These are phyloP conservation scores for Phlebopus sp. DNA, from an alignment of 1,284 basidiomycete species.

Conservation along the genomic window DNA sequence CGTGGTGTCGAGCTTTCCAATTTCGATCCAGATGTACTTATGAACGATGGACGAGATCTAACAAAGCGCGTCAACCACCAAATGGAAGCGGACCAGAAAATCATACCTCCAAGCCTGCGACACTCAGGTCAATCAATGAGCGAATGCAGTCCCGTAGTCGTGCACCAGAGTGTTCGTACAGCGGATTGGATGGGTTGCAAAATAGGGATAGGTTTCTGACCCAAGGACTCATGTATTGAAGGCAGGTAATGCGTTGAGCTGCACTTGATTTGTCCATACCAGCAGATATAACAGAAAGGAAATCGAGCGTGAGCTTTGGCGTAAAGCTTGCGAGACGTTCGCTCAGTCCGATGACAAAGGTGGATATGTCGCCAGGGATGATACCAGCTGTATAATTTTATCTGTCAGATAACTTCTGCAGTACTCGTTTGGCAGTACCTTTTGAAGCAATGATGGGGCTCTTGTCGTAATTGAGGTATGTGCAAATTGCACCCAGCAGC, in stretches of 20 bases:
- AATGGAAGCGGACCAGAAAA: neutral
- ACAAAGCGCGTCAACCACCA: constrained; percentile 11
- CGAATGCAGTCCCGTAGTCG: constrained; percentile 77
- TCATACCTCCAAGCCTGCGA: constrained; percentile 65
- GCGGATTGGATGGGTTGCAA: constrained; percentile 60
- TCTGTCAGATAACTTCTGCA: constrained; percentile 6
- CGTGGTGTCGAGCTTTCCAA: constrained; percentile 64
- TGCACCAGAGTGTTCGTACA: constrained; percentile 69
- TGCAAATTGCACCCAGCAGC: constrained; percentile 74
- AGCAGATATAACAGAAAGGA: constrained; percentile 77
- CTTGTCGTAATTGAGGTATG: constrained; percentile 75
- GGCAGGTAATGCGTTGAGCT: constrained; percentile 64
- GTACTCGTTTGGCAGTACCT: constrained; percentile 43
- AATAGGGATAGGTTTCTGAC: constrained; percentile 75
- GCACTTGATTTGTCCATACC: constrained; percentile 53
- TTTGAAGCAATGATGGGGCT: constrained; percentile 63
- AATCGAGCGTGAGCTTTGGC: constrained; percentile 82
- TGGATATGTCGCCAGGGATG: constrained; percentile 68
- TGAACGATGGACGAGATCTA: constrained; percentile 71
- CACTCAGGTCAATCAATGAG: constrained; percentile 71
- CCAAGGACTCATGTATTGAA: constrained; percentile 86
- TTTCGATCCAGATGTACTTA: constrained; percentile 72
- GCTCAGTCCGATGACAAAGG: constrained; percentile 67
- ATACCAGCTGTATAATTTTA: constrained; percentile 52
- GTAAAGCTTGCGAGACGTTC: constrained; percentile 69